Base-by-base conservation (phyloP, 2,329 filamentous ascomycete genomes). In the Nemania diffusa region DNA sequence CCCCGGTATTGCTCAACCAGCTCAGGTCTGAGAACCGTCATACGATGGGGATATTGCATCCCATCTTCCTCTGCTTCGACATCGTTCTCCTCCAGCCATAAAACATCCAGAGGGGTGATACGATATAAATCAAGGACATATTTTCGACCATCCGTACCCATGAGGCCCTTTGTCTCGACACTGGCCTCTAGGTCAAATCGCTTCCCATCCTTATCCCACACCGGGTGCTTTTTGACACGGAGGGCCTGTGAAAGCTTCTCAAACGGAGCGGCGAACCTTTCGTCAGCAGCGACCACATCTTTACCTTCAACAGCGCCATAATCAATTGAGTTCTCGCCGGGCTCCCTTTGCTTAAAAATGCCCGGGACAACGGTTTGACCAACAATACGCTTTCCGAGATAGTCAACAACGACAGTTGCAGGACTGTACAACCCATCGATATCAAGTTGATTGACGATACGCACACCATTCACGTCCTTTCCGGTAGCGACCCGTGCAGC, bases 281-380 rank as follows among this genome's bases (percentile, higher is more conserved):
- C 91, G 76, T 98, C 93, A 13, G 93, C 92, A 0, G 96, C 94
- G 58, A 99, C 93, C 27, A 97, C 88, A 72, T 99, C 96, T 81
- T 97, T 97, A 72, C 97, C 96, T 78, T 99, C 96, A 34, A 98
- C 96, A 72, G 95, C 96, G 77, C 96, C 96, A 77, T 99, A 99
- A 79, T 99, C 96, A 73, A 99, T 98, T 80, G 98, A 96, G 81
- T 97, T 96, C 87, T 99, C 96, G 59, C 94, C 96, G 32, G 94
- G 93, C 76, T 98, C 96, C 40, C 95, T 90, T 83, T 98, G 96
- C 84, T 97, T 98, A 87, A 99, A 99, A 76, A 99, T 99, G 67
- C 96, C 97, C 5, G 96, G 96, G 20, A 99, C 96, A 71, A 99
- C 97, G 76, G 94, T 98, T 82, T 99, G 96, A 40, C 93, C 96